A percentile compares a stretch with the other conserved stretches of the same genome.
These are phyloP conservation scores for Fusarium coicis DNA, from an alignment of 2,329 filamentous ascomycete species.

Conservation along the genomic window DNA sequence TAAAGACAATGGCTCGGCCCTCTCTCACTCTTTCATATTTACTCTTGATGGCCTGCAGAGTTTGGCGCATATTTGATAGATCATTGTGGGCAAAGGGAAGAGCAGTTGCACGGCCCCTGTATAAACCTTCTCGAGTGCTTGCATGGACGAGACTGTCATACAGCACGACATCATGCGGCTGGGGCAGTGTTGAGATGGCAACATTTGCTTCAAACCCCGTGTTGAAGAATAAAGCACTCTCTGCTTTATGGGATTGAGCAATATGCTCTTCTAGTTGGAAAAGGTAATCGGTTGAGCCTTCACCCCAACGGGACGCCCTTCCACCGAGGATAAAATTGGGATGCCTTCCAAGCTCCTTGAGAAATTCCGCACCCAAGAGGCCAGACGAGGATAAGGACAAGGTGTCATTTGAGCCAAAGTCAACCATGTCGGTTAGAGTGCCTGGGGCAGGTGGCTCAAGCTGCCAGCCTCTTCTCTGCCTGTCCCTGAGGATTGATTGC, in stretches of 20 bases:
- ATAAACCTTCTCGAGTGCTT: not conserved
- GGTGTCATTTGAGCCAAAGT: conserved; percentile 4
- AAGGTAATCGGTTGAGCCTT: not conserved
- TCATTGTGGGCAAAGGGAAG: not conserved
- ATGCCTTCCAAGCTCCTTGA: not conserved
- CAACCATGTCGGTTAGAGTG: not conserved
- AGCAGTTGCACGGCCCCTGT: not conserved
- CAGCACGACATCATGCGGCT: not conserved
- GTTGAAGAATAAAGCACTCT: not conserved
- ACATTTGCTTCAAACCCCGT: not conserved
- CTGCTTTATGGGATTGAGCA: not conserved
- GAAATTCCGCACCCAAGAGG: not conserved
- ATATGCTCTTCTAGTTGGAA: not conserved
- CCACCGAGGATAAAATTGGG: not conserved
- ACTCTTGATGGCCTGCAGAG: too few species aligned
- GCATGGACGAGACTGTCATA: not conserved
- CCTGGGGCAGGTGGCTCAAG: conserved; percentile 2
- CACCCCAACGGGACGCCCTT: not conserved
- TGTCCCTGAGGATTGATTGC: not conserved
- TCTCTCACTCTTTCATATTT: not conserved
- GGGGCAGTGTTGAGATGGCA: not conserved
- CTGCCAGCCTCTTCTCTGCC: not conserved
- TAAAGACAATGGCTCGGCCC: not conserved
- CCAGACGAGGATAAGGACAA: not conserved
- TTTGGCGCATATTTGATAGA: not conserved